These are phyloP conservation scores for Cyclostephanos invisitatus DNA, from an alignment of 108 stramenopile genomes.

Conservation along the genomic window DNA sequence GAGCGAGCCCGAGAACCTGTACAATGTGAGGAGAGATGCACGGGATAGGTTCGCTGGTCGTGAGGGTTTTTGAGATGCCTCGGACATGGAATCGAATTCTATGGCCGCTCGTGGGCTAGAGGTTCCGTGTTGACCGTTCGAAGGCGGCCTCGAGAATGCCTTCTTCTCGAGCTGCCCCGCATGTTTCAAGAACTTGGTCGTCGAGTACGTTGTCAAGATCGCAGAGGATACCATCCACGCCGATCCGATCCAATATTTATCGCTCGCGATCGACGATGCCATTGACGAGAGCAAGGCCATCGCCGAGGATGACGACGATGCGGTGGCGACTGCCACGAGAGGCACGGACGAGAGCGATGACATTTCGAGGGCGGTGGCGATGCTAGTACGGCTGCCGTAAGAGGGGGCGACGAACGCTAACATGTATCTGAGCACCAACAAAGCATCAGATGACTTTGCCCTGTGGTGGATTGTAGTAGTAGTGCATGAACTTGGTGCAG, in stretches of 20 bases:
- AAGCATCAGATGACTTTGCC: background rate
- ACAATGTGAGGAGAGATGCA: constrained; percentile 67
- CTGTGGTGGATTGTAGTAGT: background rate
- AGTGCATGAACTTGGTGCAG: too few relatives aligned
- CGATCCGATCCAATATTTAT: constrained; percentile 54
- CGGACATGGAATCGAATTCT: constrained; percentile 11
- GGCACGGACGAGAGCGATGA: constrained; percentile 28
- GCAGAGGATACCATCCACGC: constrained; percentile 72
- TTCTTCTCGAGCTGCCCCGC: constrained; percentile 5
- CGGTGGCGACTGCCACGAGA: constrained; percentile 12
- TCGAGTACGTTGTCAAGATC: constrained; percentile 73
- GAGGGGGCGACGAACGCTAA: constrained; percentile 14
- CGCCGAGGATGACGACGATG: constrained; percentile 14
- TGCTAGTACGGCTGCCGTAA: constrained; percentile 13
- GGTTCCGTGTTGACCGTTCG: background rate
- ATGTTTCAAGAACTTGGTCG: constrained; percentile 73
- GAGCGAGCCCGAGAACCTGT: constrained; percentile 72
- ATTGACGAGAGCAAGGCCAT: constrained; percentile 12
- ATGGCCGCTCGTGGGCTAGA: background rate
- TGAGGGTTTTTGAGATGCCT: background rate
- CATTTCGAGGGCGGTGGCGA: constrained; percentile 20
- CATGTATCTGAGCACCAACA: constrained; percentile 19
- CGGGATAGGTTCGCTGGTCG: constrained; percentile 38
- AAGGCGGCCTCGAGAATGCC: constrained; percentile 2
- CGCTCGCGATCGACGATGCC: constrained; percentile 31